These are phyloP conservation scores for Pleurozium schreberi DNA, from an alignment of 225 moss, liverwort and hornwort species.

Conservation along the genomic window DNA sequence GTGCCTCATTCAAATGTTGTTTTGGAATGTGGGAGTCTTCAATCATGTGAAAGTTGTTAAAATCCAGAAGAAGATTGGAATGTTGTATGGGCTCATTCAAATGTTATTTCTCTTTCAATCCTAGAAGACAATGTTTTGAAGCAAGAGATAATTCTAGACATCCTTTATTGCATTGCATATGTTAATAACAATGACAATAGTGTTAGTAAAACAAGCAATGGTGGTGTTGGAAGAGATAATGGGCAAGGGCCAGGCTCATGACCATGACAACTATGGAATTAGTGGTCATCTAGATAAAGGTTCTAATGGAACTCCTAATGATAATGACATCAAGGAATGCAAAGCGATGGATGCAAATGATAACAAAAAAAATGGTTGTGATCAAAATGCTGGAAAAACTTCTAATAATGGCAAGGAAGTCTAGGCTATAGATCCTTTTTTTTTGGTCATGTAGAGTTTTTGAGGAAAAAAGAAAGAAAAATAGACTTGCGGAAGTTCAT, in stretches of 20 bases:
- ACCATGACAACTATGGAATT: no score
- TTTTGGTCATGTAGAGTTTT: background rate
- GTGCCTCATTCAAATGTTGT: background rate
- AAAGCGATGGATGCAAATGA: background rate
- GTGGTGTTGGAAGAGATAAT: background rate
- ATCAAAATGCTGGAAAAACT: background rate
- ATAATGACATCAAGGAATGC: no score
- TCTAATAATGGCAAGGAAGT: background rate
- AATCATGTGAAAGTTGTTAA: background rate
- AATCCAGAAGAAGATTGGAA: background rate
- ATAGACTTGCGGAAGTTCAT: no score
- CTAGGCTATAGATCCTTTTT: fast-evolving
- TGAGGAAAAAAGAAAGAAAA: background rate
- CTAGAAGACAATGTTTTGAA: background rate
- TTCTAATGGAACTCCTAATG: no score
- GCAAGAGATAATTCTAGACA: background rate
- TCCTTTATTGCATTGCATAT: background rate
- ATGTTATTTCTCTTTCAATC: background rate
- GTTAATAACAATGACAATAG: no score
- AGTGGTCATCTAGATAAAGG: fast-evolving
- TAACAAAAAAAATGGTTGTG: fast-evolving
- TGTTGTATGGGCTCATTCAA: background rate
- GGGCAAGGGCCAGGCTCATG: no score
- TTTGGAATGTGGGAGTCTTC: background rate
- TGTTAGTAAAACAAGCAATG: background rate